These are phyloP conservation scores for Novymonas esmeraldas DNA, from an alignment of 208 protist species.

Conservation along the genomic window DNA sequence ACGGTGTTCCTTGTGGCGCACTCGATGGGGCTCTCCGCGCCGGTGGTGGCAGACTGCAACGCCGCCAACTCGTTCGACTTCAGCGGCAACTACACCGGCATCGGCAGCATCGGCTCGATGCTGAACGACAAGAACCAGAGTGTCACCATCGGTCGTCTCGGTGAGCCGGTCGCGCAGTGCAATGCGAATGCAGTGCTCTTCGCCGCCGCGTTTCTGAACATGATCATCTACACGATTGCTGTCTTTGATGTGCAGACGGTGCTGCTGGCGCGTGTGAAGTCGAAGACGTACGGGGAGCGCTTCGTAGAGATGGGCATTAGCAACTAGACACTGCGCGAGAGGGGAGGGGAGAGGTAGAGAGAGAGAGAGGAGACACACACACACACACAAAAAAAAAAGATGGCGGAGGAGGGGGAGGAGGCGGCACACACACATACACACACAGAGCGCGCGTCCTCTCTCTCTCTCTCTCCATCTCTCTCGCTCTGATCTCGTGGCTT, in stretches of 20 bases:
- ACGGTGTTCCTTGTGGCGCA: conserved; percentile 66
- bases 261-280: conserved; percentile 69
- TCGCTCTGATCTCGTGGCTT: neutral
- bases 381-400: conserved; percentile 5
- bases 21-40: conserved; percentile 66
- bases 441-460: too few relatives aligned
- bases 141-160: conserved; percentile 47
- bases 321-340: conserved; percentile 41
- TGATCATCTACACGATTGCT: conserved; percentile 66
- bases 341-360: conserved; percentile 8
- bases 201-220: conserved; percentile 54
- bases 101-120: conserved; percentile 22
- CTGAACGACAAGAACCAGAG: conserved; percentile 34
- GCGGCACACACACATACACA: neutral
- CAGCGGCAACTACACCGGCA: conserved; percentile 30
- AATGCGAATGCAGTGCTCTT: conserved; percentile 52
- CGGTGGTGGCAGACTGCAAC: conserved; percentile 66
- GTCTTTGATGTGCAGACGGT: conserved; percentile 87
- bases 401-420: neutral
- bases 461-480: neutral
- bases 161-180: conserved; percentile 59
- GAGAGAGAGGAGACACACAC: neutral
- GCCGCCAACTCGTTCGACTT: conserved; percentile 15
- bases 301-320: conserved; percentile 88
- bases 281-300: conserved; percentile 85